Conservation (phyloP, 2,329 filamentous ascomycete genomes). For the Penicillium crustosum region DNA sequence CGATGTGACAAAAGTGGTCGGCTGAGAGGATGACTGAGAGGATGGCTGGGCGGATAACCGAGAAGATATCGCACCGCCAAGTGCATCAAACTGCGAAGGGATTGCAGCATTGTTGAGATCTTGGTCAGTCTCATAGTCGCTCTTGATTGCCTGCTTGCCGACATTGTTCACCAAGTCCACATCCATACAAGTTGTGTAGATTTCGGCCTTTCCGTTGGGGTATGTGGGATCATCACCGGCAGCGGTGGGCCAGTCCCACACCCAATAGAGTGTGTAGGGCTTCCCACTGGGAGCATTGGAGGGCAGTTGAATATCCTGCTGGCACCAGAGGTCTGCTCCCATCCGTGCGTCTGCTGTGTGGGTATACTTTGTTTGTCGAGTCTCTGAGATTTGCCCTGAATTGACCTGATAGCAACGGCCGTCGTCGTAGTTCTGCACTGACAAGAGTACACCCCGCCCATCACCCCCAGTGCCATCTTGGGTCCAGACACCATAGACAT, state of each 20-base stretch:
- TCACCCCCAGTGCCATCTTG: conserved; percentile 77
- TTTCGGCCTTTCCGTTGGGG: conserved; percentile 46
- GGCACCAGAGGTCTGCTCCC: conserved; percentile 70
- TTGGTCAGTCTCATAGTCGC: conserved; percentile 35
- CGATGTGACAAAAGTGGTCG: background rate
- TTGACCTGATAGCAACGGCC: conserved; percentile 85
- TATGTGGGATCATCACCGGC: conserved; percentile 36
- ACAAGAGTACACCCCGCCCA: conserved; percentile 70
- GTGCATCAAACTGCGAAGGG: conserved; percentile 38
- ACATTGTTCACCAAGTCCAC: conserved; percentile 40
- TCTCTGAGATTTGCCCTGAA: conserved; percentile 54
- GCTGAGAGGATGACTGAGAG: background rate
- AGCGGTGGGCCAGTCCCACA: conserved; percentile 87
- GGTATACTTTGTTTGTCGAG: conserved; percentile 59
- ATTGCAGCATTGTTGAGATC: conserved; percentile 42
- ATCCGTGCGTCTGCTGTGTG: conserved; percentile 52
- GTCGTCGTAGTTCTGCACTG: conserved; percentile 82
- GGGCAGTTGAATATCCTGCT: conserved; percentile 77
- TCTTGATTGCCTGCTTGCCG: conserved; percentile 12
- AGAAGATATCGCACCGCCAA: conserved; percentile 16
- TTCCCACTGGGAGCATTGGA: conserved; percentile 60
- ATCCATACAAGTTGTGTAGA: conserved; percentile 53
- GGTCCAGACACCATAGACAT: conserved; percentile 76
- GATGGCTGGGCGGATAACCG: background rate
- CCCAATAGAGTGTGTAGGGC: conserved; percentile 85